A percentile compares a stretch with the other conserved stretches of the same genome.
phyloP scores from a whole-genome alignment of 2,329 filamentous ascomycete genomes.

The Fusarium fujikuroi region DNA sequence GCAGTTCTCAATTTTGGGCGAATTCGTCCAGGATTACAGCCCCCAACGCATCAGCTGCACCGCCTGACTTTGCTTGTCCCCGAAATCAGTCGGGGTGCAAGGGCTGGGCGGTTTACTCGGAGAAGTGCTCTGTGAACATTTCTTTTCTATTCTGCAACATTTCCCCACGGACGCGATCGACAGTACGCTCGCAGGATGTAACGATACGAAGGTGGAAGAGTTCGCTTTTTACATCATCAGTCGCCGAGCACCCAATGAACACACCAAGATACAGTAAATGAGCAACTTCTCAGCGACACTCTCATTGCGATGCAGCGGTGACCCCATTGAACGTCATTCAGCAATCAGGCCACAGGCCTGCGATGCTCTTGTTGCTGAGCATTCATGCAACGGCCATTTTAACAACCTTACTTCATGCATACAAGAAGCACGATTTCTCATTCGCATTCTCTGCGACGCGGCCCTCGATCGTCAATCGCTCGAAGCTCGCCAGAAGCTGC shows the following conservation, averaged over 20 bases:
- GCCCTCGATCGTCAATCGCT: rapidly evolving
- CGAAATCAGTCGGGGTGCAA: background rate
- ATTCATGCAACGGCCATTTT: rapidly evolving
- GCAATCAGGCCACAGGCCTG: rapidly evolving
- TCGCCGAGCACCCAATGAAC: background rate
- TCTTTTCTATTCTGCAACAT: background rate
- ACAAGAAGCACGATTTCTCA: background rate
- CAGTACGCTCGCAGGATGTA: background rate
- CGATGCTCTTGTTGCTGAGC: background rate
- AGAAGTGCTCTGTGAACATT: background rate
- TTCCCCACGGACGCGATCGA: background rate
- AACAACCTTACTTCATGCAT: background rate
- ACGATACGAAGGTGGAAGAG: background rate
- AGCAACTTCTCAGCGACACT: background rate
- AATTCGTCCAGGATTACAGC: background rate
- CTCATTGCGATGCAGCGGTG: background rate
- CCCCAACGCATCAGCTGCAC: background rate
- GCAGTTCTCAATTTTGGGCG: too few relatives aligned
- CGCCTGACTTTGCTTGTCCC: background rate
- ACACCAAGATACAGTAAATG: background rate
- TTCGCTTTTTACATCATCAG: background rate
- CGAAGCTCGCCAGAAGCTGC: background rate
- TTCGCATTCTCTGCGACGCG: rapidly evolving
- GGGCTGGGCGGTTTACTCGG: background rate
- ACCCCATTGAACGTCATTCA: too few relatives aligned